Base-by-base conservation (phyloP, 2,329 filamentous ascomycete genomes). In the Hymenoscyphus infarciens region DNA sequence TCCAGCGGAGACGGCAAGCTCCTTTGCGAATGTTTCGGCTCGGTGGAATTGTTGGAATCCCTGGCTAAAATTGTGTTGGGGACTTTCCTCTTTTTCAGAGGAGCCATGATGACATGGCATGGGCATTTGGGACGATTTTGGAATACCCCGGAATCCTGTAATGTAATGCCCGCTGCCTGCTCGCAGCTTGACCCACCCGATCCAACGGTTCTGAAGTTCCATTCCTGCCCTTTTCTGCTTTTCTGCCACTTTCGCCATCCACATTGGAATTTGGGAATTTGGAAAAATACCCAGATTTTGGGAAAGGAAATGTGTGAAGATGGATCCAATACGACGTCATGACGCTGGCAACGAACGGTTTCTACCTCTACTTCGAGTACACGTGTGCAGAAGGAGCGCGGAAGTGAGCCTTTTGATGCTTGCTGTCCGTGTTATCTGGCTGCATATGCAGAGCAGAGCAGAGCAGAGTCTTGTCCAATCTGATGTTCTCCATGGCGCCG, bases 321-420 rank as follows among this genome's bases (percentile, higher is more conserved):
- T 25, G 54, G 27, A 35, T 29, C 38, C 39, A 42, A 45, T 53
- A 38, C 49, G 39, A 69, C 67, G 64, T 69, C 67, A 67, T 61
- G 4, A 38, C 29, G 57, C 64, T 52, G 45, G 45, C 59, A 60
- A n/a, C 31, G 42, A 42, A 33, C 59, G 56, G 63, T 27, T 35
- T 62, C 45, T 60, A 35, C 65, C 67, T 66, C 55, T 52, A 60
- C 56, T 59, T 45, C 27, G 60, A 57, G 58, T 62, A 67, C 65
- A 69, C 67, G 67, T 69, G 39, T 67, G 64, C 56, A 56, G 61
- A 59, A 62, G 53, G 53, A 31, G 25, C 55, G 55, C 11, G 45
- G 52, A 42, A 27, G 38, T 45, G 27, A 54, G 22, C 42, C 56
- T 57, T 15, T 58, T 58, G 64, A 60, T 59, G 64, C 22, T 25